phyloP scores from a whole-genome alignment of 139 green algal genomes.

The Chlamydomonas sphaeroides region DNA sequence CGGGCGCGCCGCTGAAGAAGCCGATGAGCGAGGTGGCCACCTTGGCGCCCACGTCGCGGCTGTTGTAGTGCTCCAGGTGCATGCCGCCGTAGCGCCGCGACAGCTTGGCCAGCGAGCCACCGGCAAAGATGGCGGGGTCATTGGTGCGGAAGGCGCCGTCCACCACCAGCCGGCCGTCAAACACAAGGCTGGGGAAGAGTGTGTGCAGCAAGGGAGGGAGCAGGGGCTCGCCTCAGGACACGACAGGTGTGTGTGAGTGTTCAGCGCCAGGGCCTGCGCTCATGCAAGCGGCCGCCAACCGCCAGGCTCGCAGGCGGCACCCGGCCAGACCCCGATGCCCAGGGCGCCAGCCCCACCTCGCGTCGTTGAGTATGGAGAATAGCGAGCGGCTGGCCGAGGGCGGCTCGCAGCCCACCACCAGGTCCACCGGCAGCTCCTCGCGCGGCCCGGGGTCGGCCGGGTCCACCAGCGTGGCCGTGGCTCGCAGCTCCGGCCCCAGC shows the following conservation, averaged over 20 bases:
- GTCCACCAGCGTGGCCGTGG: constrained; percentile 40
- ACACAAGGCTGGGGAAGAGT: constrained; percentile 73
- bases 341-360: no score
- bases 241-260: no score
- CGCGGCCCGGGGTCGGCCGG: background rate
- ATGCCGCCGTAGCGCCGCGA: constrained; percentile 57
- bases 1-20: constrained; percentile 2
- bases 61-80: constrained; percentile 66
- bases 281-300: no score
- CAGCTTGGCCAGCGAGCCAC: constrained; percentile 68
- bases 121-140: constrained; percentile 67
- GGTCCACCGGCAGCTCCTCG: constrained; percentile 45
- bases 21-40: constrained; percentile 47
- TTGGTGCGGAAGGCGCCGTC: constrained; percentile 69
- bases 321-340: no score
- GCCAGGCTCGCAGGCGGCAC: no score
- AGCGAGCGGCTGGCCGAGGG: constrained; percentile 42
- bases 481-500: constrained; percentile 64
- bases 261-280: no score
- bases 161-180: constrained; percentile 78
- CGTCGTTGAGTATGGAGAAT: constrained; percentile 63
- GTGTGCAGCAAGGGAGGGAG: no score
- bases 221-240: no score
- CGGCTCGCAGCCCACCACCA: constrained; percentile 65
- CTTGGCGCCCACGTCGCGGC: constrained; percentile 52